Base-by-base conservation (phyloP, 352 stramenopile species). In the Phytopythium delawarense region DNA sequence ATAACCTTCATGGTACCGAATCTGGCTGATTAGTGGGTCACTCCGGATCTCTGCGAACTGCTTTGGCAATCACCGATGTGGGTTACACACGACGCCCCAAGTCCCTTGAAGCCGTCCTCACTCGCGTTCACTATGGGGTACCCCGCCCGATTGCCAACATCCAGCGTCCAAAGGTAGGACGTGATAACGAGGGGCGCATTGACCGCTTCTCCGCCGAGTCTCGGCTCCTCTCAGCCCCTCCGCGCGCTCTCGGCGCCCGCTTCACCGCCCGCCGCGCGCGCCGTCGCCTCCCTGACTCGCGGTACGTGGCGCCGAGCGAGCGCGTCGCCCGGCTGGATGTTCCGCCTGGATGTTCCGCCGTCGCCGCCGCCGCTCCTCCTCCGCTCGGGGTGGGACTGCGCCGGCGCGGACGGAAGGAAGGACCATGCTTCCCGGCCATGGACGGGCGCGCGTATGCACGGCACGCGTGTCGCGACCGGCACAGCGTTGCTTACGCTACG, bases 51-150 rank as follows among this genome's bases (percentile, higher is more conserved):
- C 46, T 6, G 2, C 46, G 45, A 21, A 23, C 45, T 53, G 11
- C 21, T 51, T 51, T 51, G n/a, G 44, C 44, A 49, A 49, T 49
- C 44, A 49, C 21, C 18, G 4, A 28, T 8, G 16, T 42, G 40
- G 40, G 40, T 46, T 46, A 46, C 44, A 28, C 4, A 13, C 46
- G 46, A 21, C 32, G 32, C 40, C 40, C 15, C 11, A 32, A 32
- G 28, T 46, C 40, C 15, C 16, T 46, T 46, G 40, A 21, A 21
- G 40, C 40, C 16, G 16, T 4, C 0, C 18, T 8, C 46, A 53
- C 25, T 53, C n/a, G 46, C 13, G 46, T 7, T 53, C 25, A 35
- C 23, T 53, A 53, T 53, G 23, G 46, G 46, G 15, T 53, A 53
- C 46, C 28, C 28, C 28, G 28, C 28, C 28, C 7, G 42, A 20